Evolutionary conservation across 345 rosid genomes (phyloP).

Genomic region (Linum usitatissimum): DNA sequence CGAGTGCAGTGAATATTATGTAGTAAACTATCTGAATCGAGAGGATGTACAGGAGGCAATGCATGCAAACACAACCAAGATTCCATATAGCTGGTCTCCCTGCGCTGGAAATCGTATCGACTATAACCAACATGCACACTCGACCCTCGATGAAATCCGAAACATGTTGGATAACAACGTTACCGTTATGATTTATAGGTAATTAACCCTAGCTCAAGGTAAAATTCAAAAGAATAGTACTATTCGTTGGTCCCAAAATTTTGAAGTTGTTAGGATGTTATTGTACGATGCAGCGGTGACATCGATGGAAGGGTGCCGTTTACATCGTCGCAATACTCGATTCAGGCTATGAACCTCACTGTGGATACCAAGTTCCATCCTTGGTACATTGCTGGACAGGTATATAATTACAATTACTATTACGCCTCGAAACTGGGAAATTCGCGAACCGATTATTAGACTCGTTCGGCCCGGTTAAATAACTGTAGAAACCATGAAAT

Average conservation of each 20-base stretch:
- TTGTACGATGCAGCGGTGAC: slow-evolving; percentile 57
- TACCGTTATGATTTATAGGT: slow-evolving; percentile 74
- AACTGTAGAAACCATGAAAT: no score
- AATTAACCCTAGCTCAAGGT: neutral
- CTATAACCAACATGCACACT: neutral
- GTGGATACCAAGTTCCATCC: slow-evolving; percentile 65
- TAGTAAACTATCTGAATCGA: slow-evolving; percentile 55
- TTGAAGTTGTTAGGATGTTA: neutral
- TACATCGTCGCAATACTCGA: slow-evolving; percentile 65
- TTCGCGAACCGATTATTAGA: neutral
- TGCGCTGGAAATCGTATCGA: slow-evolving; percentile 42
- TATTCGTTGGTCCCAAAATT: no score
- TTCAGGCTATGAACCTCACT: slow-evolving; percentile 42
- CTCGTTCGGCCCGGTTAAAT: no score
- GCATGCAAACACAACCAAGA: slow-evolving; percentile 71
- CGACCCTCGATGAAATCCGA: slow-evolving; percentile 28
- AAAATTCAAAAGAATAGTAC: no score
- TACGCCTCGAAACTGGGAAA: neutral
- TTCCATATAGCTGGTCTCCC: slow-evolving; percentile 56
- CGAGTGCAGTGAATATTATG: slow-evolving; percentile 61
- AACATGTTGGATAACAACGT: slow-evolving; percentile 44
- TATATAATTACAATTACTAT: slow-evolving; percentile 3
- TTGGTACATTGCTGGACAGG: slow-evolving; percentile 62
- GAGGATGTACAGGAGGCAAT: slow-evolving; percentile 68
- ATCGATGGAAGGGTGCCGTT: slow-evolving; percentile 76